Evolutionary conservation across 805 yeast genomes (phyloP), one percentile per base, ranked within the genome.

Genomic region (Metschnikowia chrysomelidarum): DNA sequence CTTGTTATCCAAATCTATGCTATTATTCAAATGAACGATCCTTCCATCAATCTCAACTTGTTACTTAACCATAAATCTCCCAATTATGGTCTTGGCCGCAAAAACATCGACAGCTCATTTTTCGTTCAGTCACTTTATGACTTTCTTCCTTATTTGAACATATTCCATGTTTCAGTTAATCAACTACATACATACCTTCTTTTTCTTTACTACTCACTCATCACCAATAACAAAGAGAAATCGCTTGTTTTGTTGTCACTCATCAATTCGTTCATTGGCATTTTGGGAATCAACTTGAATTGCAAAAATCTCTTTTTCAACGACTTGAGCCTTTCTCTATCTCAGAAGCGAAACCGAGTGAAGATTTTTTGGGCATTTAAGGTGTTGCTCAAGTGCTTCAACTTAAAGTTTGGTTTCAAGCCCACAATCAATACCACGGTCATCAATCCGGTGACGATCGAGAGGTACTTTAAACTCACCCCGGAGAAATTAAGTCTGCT

Each of bases 121-220:
- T 54, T 57, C 33, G 62, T 54, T 37, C 56, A 53, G 49, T 70
- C 69, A 21, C 66, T 57, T 49, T 70, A 60, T 43, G 75, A 55
- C 44, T 74, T 66, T 47, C 62, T 62, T 28, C 73, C 65, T 36
- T 67, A 73, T 46, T 64, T 75, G 40, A 73, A 74, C 51, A 71
- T 70, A 27, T 63, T 69, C 39, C 70, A 70, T 38, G 68, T 73
- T 6, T 64, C 73, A 3, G 50, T 73, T 17, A 63, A 58, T 41
- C 76, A 71, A 47, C 54, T 76, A 20, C 80, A 76, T 49, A 73
- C 76, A 9, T 66, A 71, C 32, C 54, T 75, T 25, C 47, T 76
- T 40, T 60, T 74, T 37, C 62, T 76, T 35, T 69, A 73, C 47
- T 74, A 71, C 49, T 62, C 78, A 6, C 56, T 75, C 10, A 46